Evolutionary conservation across 805 yeast genomes (phyloP), one percentile per base, ranked within the genome.

Genomic region (Starmera quercuum): DNA sequence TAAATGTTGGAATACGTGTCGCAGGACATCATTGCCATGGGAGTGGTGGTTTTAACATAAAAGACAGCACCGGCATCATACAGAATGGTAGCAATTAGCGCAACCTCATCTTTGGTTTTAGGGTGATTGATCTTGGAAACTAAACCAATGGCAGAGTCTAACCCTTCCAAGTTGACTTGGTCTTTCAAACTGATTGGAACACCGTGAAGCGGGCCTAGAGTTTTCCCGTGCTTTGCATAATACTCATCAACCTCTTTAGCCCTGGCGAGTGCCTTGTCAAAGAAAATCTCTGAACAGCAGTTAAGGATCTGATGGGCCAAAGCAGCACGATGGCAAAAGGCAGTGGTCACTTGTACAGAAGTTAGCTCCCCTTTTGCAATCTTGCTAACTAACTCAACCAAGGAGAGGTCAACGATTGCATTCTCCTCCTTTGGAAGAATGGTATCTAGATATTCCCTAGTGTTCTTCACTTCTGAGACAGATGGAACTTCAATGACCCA

Each of bases 151-250:
- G 72, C 52, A 4, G 78, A 58, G 6, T 66, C 67, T 16, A 63
- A 60, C 2, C 77, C 79, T 34, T 56, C 56, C 34, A 75, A 44
- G 37, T 52, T 47, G 20, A 51, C 16, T 22, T 54, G 48, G 32
- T 54, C 79, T 41, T 79, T 79, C 36, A 78, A 58, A 0, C 83
- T 74, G 28, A 78, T 58, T 10, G 86, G 86, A 14, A 79, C 47
- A 1, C 86, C 86, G 43, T 79, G 86, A 29, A 79, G 61, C 2
- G 82, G 81, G 20, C 86, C 86, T 28, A 71, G 53, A 4, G 69
- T 53, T 44, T 71, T 60, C 11, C 80, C 81, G 29, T 68, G 56
- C 26, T 57, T 45, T 35, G 49, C 53, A 36, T 43, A 72, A 46
- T 68, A 65, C n/a, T 60, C 71, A 47, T 79, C 87, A 39, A 77